Base-by-base conservation (phyloP, 2,329 filamentous ascomycete species). In the Arachnopeziza araneosa region DNA sequence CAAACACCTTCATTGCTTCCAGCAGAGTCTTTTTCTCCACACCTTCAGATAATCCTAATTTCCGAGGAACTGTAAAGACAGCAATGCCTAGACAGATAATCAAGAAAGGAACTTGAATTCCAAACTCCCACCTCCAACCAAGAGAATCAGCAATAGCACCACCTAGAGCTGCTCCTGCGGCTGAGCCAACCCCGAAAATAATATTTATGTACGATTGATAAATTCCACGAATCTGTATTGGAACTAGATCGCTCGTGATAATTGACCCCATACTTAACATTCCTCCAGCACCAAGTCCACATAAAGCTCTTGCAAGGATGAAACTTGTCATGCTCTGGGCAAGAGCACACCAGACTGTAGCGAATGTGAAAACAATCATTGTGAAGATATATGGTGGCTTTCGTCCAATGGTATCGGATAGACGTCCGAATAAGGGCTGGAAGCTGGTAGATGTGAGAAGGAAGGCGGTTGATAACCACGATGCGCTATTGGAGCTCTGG, bases 381-480 rank as follows among this genome's bases (percentile, higher is more conserved):
- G 83, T 82, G 12, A 80, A 79, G 12, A 92, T 75, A 67, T 90
- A 91, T 1, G 87, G 80, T 21, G 79, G 76, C 61, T 86, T 89
- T 52, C 89, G 78, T 12, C 90, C 89, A 60, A 92, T 75, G 0
- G 87, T 85, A 73, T 93, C 90, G 1, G 88, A 91, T 1, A 92
- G 72, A 1, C 90, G 82, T 2, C 89, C 90, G 64, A 90, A 83
- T 1, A 93, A 75, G 0, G 90, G 89, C 73, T 92, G 87, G 60
- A 91, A 87, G 24, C 87, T 84, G 1, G 89, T 92, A 3, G 85
- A 89, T 0, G 90, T 91, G 48, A 95, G 79, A 44, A 93, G 75
- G 65, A 92, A 93, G 0, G 88, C 84, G 0, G 90, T 93, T 1
- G 89, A 91, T 4, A 93, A 79, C 90, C 90, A 95, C 1, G 89